Conservation (phyloP, 2,329 filamentous ascomycete genomes). For the Diplodia mutila region DNA sequence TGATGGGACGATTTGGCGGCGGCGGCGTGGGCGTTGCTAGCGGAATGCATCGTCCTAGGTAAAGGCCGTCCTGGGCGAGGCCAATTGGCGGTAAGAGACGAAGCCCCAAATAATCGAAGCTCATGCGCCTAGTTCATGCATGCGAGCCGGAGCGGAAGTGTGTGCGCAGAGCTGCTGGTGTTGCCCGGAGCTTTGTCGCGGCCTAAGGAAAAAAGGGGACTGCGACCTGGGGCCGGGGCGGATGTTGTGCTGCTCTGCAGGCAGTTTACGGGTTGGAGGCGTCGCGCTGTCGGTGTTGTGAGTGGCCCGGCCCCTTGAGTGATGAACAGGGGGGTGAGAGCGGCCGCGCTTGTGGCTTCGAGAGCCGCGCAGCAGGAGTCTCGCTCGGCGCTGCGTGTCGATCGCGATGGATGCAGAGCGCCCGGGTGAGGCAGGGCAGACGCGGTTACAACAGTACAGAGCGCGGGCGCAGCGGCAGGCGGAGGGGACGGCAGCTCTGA, state of each 20-base stretch:
- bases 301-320: conserved; percentile 23
- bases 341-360: conserved; percentile 22
- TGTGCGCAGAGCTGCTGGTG: conserved; percentile 19
- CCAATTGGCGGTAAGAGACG: conserved; percentile 31
- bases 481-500: background rate
- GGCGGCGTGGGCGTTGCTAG: conserved; percentile 28
- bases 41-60: conserved; percentile 25
- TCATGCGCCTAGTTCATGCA: conserved; percentile 27
- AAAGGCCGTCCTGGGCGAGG: conserved; percentile 28
- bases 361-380: conserved; percentile 18
- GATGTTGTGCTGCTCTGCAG: conserved; percentile 22
- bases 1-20: conserved; percentile 28
- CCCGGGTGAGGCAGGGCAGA: background rate
- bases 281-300: conserved; percentile 14
- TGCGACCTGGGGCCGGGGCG: conserved; percentile 20
- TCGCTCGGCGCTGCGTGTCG: conserved; percentile 20
- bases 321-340: conserved; percentile 12
- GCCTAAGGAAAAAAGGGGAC: conserved; percentile 15
- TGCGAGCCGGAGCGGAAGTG: conserved; percentile 25
- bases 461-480: background rate
- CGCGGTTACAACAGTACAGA: background rate
- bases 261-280: conserved; percentile 21
- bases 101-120: conserved; percentile 24
- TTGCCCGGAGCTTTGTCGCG: conserved; percentile 17
- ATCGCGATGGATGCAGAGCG: conserved; percentile 13